Percentiles rank a stretch among this genome's conserved stretches.
Evolutionary conservation across 192 early-diverging fungal species (phyloP).

Genomic region (Paraglomus occultum): DNA sequence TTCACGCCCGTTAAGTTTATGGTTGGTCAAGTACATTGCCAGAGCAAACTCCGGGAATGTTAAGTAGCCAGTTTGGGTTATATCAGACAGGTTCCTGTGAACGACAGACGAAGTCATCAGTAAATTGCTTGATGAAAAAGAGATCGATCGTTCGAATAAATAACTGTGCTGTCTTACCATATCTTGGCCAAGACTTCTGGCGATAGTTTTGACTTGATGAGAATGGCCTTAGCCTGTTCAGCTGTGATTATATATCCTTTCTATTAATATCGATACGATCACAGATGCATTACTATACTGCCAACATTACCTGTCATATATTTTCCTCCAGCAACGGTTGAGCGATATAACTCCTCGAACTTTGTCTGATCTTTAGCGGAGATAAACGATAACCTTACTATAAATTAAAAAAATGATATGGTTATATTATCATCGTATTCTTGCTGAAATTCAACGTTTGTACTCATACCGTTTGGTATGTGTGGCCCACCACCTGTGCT

Average conservation of each 20-base stretch:
- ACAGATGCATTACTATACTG: too few species aligned
- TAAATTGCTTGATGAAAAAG: not conserved
- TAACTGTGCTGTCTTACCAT: conserved; percentile 32
- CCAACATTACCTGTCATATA: not conserved
- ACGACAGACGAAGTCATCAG: not conserved
- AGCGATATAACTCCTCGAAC: conserved; percentile 39
- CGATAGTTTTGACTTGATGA: conserved; percentile 35
- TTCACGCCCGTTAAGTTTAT: conserved; percentile 50
- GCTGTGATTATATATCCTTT: conserved; percentile 25
- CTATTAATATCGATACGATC: not conserved
- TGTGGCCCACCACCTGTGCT: not conserved
- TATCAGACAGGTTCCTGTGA: conserved; percentile 59
- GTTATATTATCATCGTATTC: not conserved
- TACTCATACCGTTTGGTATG: conserved; percentile 18
- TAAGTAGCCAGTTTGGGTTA: conserved; percentile 45
- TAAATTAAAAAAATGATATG: not conserved
- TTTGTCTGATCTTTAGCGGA: conserved; percentile 38
- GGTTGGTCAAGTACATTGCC: conserved; percentile 64
- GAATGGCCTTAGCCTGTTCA: conserved; percentile 35
- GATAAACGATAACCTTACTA: conserved; percentile 43
- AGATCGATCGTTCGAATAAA: not conserved
- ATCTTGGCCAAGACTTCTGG: conserved; percentile 40
- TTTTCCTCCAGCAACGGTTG: conserved; percentile 28
- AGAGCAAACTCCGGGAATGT: conserved; percentile 64
- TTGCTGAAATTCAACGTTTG: not conserved